phyloP scores from a whole-genome alignment of 805 yeast genomes.

The Kuraishia molischiana region DNA sequence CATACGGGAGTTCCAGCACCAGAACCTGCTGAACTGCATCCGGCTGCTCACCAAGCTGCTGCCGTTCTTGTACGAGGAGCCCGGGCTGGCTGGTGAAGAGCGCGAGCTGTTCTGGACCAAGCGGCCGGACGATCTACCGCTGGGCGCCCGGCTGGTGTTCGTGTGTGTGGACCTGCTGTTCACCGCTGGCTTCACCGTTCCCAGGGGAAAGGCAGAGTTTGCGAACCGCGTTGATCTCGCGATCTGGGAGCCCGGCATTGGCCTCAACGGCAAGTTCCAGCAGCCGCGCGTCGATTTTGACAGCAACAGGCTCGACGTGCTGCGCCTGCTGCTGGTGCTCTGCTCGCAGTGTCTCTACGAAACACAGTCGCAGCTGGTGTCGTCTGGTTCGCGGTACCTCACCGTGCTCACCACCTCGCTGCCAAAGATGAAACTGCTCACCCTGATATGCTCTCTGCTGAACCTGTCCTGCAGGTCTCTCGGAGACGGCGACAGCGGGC shows the following conservation, averaged over 20 bases:
- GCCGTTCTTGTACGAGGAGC: conserved; percentile 59
- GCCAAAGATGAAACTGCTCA: conserved; percentile 37
- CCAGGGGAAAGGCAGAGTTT: conserved; percentile 7
- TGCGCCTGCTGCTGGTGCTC: conserved; percentile 51
- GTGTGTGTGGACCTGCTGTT: conserved; percentile 39
- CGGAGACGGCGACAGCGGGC: conserved; percentile 26
- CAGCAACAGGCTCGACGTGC: conserved; percentile 55
- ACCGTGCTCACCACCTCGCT: conserved; percentile 41
- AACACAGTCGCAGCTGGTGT: conserved; percentile 28
- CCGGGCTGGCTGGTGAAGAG: conserved; percentile 22
- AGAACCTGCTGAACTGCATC: conserved; percentile 46
- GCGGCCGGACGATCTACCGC: conserved; percentile 11
- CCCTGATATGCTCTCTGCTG: conserved; percentile 58
- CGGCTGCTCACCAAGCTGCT: conserved; percentile 54
- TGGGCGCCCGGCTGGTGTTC: conserved; percentile 28
- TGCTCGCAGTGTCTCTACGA: conserved; percentile 53
- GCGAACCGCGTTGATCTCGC: conserved; percentile 23
- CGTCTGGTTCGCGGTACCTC: conserved; percentile 51
- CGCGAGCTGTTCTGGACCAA: conserved; percentile 34
- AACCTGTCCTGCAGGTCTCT: conserved; percentile 53
- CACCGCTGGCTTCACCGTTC: conserved; percentile 45
- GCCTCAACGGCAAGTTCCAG: conserved; percentile 21
- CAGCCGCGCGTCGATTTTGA: conserved; percentile 36
- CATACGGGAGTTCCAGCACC: conserved; percentile 13
- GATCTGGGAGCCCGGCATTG: conserved; percentile 82